Evolutionary conservation across 2,329 filamentous ascomycete genomes (phyloP), one percentile per base, ranked within the genome.

Genomic region (Corynespora cassiicola): DNA sequence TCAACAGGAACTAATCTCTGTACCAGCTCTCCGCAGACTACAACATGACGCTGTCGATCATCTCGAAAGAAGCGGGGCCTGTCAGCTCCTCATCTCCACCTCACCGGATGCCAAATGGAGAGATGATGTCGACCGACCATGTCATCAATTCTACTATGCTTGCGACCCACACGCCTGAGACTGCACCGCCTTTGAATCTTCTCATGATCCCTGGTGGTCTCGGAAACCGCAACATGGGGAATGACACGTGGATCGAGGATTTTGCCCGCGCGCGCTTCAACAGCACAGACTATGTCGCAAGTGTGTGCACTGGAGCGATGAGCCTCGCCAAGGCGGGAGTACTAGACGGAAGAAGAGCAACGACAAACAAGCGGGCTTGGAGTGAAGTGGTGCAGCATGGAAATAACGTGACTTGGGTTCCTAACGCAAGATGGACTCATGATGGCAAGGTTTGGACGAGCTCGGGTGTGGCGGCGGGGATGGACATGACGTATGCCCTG

Each of bases 381-480:
- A 58, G 60, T 14, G 37, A 31, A 2, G 42, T 41, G 5, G 37
- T 32, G 31, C 73, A 77, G 4, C 63, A 74, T 37, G 73, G 77
- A 0, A 69, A 74, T 0, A 66, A 73, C 2, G 77, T 82, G 0
- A 64, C 75, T 2, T 87, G 84, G 83, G 72, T 82, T 19, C 66
- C 71, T 1, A 70, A 71, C n/a, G 84, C 84, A 18, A 71, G 84
- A 31, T 87, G 80, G 78, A 77, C 84, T 0, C 64, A 71, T 1
- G 82, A 86, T 65, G 82, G 79, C 11, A 84, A 85, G 39, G 66
- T 85, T 6, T 87, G 82, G 81, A 80, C 77, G 7, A 79, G 78
- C 2, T 81, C 79, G 0, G 83, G 84, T 0, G 74, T 84, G 7
- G 75, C 74, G 32, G 80, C 82, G 1, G 81, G 81, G 1, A 81